phyloP scores from a whole-genome alignment of 192 early-diverging fungal species.

The Coemansia aciculifera region DNA sequence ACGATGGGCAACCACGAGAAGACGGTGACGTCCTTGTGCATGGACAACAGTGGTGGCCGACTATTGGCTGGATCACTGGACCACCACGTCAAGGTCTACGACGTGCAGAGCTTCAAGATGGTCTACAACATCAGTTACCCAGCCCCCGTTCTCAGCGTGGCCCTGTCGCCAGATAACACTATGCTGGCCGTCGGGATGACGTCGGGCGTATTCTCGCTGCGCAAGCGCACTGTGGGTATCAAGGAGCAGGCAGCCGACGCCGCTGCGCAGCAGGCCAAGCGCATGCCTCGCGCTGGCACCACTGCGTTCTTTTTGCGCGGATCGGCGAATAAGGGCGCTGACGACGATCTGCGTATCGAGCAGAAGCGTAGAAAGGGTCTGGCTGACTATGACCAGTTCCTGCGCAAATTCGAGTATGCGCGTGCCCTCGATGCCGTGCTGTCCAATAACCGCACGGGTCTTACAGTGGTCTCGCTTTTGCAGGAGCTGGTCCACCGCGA shows the following conservation, averaged over 20 bases:
- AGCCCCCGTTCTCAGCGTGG: slow-evolving; percentile 86
- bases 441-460: slow-evolving; percentile 59
- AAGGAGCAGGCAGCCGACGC: slow-evolving; percentile 60
- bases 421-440: slow-evolving; percentile 88
- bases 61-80: slow-evolving; percentile 91
- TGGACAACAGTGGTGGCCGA: slow-evolving; percentile 74
- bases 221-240: slow-evolving; percentile 77
- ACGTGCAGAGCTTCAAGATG: slow-evolving; percentile 83
- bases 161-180: slow-evolving; percentile 87
- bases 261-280: slow-evolving; percentile 15
- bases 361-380: slow-evolving; percentile 61
- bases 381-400: slow-evolving; percentile 75
- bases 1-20: slow-evolving; percentile 92
- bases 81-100: slow-evolving; percentile 95
- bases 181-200: slow-evolving; percentile 92
- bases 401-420: slow-evolving; percentile 84
- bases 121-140: slow-evolving; percentile 86
- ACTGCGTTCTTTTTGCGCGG: slow-evolving; percentile 76
- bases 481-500: slow-evolving; percentile 91
- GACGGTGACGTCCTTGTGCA: slow-evolving; percentile 85
- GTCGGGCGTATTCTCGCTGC: slow-evolving; percentile 82
- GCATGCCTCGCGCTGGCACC: slow-evolving; percentile 59
- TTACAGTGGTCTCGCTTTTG: slow-evolving; percentile 74
- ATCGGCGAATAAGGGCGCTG: slow-evolving; percentile 48
- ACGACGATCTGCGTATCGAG: slow-evolving; percentile 81